Evolutionary conservation across 257 asterid genomes (phyloP).

Genomic region (Jaltomata sinuosa): DNA sequence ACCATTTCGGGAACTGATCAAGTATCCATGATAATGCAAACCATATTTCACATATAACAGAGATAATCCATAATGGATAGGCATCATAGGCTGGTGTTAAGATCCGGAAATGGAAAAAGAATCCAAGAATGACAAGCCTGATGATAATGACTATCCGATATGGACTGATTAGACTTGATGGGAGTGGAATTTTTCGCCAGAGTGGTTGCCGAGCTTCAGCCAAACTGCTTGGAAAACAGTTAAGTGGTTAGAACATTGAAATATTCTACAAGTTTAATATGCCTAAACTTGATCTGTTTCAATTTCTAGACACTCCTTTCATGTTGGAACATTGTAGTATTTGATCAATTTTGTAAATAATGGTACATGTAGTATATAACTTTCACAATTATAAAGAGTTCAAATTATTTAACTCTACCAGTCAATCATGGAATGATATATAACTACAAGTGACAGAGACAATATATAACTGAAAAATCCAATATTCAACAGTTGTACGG

Average conservation of each 20-base stretch:
- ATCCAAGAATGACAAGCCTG: slow-evolving; percentile 46
- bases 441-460: background rate
- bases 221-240: slow-evolving; percentile 26
- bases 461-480: background rate
- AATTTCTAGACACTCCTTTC: background rate
- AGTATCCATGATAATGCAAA: slow-evolving; percentile 83
- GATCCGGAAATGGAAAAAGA: slow-evolving; percentile 76
- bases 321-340: background rate
- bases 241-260: background rate
- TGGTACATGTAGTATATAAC: background rate
- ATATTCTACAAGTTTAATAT: background rate
- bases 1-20: slow-evolving; percentile 86
- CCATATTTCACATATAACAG: slow-evolving; percentile 85
- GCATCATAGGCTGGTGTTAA: slow-evolving; percentile 70
- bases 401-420: background rate
- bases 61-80: slow-evolving; percentile 65
- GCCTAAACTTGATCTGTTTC: background rate
- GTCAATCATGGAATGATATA: background rate
- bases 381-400: background rate
- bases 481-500: background rate
- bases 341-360: background rate
- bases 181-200: slow-evolving; percentile 72
- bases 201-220: slow-evolving; percentile 88
- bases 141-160: slow-evolving; percentile 69
- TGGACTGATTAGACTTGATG: slow-evolving; percentile 69